phyloP scores from a whole-genome alignment of 129 eudicot genomes.

The Sambucus nigra region DNA sequence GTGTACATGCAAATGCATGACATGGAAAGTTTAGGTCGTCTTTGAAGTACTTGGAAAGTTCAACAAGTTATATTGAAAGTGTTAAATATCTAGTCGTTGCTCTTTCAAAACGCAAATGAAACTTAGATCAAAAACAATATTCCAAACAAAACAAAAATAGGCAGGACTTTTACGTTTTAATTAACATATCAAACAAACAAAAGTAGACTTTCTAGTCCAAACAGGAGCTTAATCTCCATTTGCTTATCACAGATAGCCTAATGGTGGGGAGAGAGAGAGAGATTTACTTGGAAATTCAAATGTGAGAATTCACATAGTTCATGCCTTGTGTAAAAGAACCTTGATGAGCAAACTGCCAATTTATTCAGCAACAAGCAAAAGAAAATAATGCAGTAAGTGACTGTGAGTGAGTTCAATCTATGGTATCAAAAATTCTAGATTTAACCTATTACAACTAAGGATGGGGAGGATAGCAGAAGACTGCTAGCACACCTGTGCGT shows the following conservation, averaged over 20 bases:
- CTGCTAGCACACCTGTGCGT: conserved; percentile 41
- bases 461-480: not conserved
- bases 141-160: conserved; percentile 4
- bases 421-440: conserved; percentile 1
- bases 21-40: too few relatives aligned
- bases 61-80: too few relatives aligned
- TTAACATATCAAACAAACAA: conserved; percentile 4
- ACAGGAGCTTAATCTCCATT: too few relatives aligned
- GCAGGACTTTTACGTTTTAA: not conserved
- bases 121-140: too few relatives aligned
- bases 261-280: conserved; percentile 9
- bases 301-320: conserved; percentile 56
- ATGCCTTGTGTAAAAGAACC: conserved; percentile 71
- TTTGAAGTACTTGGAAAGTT: too few relatives aligned
- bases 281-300: conserved; percentile 37
- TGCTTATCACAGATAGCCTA: too few relatives aligned
- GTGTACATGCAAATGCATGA: not conserved
- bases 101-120: too few relatives aligned
- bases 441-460: not conserved
- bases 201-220: too few relatives aligned
- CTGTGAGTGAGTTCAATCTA: conserved; percentile 1
- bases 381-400: not conserved
- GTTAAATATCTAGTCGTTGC: too few relatives aligned
- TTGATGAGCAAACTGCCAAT: conserved; percentile 68
- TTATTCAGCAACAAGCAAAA: not conserved